Base-by-base conservation (phyloP, 192 early-diverging fungal species). In the Coemansia sp. region DNA sequence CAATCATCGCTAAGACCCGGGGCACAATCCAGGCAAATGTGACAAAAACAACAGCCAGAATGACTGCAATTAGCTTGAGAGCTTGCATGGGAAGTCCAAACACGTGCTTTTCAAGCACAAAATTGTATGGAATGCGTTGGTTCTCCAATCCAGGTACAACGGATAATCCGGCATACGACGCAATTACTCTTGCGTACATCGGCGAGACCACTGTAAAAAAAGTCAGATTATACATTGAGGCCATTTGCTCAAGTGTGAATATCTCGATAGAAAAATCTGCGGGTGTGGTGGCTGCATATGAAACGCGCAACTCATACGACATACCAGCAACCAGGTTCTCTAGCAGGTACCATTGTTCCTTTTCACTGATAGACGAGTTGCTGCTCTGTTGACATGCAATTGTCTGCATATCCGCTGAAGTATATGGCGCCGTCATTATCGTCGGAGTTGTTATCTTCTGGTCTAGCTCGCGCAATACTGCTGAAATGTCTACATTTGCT, bases 251-350 rank as follows among this genome's bases (percentile, higher is more conserved):
- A 9, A 44, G 38, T 1, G 61, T 27, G 19, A 59, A 78, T 18
- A 78, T 33, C 25, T 62, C 41, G 11, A 78, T 60, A 2, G 34
- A 25, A 43, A 70, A 78, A 23, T 62, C 52, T 2, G 69, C 50
- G 1, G 68, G 68, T 14, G 57, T 59, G 10, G 68, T 64, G 15
- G 74, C 74, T 3, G 74, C 68, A 34, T 78, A 67, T 21, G 74
- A 78, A 33, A 78, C 47, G n/a, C 74, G 74, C 23, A 78, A 25
- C 51, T 78, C 74, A 12, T 78, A 70, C 9, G 64, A 68, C 9
- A 25, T 39, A 0, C 40, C 60, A 8, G 40, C 25, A 1, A 44
- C 30, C 13, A 71, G 57, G 34, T 55, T 30, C 21, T 39, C 27
- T 30, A 78, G 50, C 9, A 34, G 37, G 38, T 71, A 78, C 75